Evolutionary conservation across 2,329 filamentous ascomycete genomes (phyloP), one percentile per base, ranked within the genome.

Genomic region (Capronia coronata): DNA sequence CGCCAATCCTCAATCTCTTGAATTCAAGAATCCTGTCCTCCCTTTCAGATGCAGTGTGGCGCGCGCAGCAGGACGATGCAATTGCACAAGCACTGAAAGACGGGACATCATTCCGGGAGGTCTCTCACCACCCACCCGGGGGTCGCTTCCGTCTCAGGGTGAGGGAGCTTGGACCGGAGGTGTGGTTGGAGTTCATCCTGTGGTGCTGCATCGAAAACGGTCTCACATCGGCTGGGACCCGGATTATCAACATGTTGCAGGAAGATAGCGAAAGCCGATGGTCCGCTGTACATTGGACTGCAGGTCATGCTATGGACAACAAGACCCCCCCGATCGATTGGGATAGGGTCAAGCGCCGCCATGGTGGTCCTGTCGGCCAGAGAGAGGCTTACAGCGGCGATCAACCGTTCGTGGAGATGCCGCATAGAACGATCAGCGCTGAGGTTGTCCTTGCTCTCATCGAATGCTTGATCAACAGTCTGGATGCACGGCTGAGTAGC

Each of bases 381-480:
- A 46, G 49, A 18, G 56, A 57, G 45, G 52, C 42, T 13, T 59
- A 56, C 41, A 52, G 54, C 25, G 9, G 23, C 3, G 56, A 58
- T 14, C 46, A 59, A 21, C 54, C 65, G 2, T 69, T 71, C 51
- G 61, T 66, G 23, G 69, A 70, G n/a, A 65, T 72, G 27, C 70
- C 67, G 2, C 52, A 55, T 35, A 64, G 68, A 43, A 80, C 75
- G 0, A 72, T 83, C 58, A 82, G 78, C 59, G 69, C 70, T 35
- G 80, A 83, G 63, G 71, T 82, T 9, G 70, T 82, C 21, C 67
- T 72, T 44, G 74, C 76, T 4, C 71, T 80, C 34, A 65, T 79
- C 23, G 75, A 79, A 57, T 75, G 72, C 13, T 61, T 80, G 11
- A 60, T 75, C 34, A 76, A 73, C 51, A 70, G 69, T 46, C 57